Evolutionary conservation across 2,329 filamentous ascomycete genomes (phyloP).

Genomic region (Sporothrix inflata): DNA sequence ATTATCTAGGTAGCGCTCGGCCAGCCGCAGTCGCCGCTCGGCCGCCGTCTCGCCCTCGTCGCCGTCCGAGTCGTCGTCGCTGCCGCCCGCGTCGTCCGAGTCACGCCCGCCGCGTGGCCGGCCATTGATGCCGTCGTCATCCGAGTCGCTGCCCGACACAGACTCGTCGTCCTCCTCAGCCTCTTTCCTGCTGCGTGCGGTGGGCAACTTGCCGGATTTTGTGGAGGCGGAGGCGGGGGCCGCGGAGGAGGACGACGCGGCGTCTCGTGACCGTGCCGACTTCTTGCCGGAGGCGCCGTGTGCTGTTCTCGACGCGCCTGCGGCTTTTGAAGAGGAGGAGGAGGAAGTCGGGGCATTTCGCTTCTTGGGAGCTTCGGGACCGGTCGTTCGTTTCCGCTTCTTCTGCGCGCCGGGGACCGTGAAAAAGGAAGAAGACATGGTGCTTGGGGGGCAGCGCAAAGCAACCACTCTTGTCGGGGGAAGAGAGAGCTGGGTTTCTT

Average conservation of each 20-base stretch:
- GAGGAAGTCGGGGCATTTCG: slow-evolving; percentile 49
- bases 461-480: background rate
- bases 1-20: slow-evolving; percentile 91
- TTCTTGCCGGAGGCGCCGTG: background rate
- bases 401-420: slow-evolving; percentile 82
- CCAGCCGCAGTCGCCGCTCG: slow-evolving; percentile 81
- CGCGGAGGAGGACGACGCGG: background rate
- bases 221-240: background rate
- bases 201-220: slow-evolving; percentile 35
- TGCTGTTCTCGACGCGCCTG: slow-evolving; percentile 1
- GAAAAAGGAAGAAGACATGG: slow-evolving; percentile 97
- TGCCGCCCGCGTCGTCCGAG: slow-evolving; percentile 62
- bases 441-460: slow-evolving; percentile 34
- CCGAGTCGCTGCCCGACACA: slow-evolving; percentile 57
- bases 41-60: slow-evolving; percentile 85
- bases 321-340: slow-evolving; percentile 39
- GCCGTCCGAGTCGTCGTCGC: slow-evolving; percentile 46
- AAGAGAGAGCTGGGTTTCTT: background rate
- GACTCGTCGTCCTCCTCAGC: slow-evolving; percentile 45
- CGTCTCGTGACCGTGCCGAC: slow-evolving; percentile 14
- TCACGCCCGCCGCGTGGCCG: slow-evolving; percentile 72
- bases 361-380: slow-evolving; percentile 62
- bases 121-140: slow-evolving; percentile 65
- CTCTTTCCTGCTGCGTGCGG: slow-evolving; percentile 12
- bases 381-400: slow-evolving; percentile 78